Evolutionary conservation across 352 stramenopile species (phyloP).

Genomic region (Globisporangium spiculum): DNA sequence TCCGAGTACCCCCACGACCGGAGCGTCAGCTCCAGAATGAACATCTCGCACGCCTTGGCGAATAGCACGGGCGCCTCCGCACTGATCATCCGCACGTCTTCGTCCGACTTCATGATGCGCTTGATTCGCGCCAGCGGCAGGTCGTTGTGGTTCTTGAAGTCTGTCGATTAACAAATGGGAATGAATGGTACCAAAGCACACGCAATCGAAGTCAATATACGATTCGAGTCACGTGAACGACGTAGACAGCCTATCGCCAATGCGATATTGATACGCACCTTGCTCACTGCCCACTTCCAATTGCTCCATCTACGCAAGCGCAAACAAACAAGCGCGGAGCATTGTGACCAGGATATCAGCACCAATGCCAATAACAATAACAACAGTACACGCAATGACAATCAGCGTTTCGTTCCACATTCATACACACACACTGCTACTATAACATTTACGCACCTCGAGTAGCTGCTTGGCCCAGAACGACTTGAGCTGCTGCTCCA

Average conservation of each 20-base stretch:
- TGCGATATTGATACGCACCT: constrained; percentile 37
- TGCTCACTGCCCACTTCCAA: constrained; percentile 93
- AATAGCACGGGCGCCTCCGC: constrained; percentile 98
- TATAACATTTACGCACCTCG: constrained; percentile 34
- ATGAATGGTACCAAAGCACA: background rate
- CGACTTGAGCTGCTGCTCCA: constrained; percentile 87
- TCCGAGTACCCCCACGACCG: constrained; percentile 89
- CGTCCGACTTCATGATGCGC: constrained; percentile 99
- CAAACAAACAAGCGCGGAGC: background rate
- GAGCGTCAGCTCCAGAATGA: constrained; percentile 98
- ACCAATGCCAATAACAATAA: background rate
- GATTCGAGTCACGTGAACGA: background rate
- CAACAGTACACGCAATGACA: constrained; percentile 1
- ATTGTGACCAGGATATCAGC: background rate
- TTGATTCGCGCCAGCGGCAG: constrained; percentile 98
- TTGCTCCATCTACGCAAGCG: constrained; percentile 73
- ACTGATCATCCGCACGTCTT: constrained; percentile 98
- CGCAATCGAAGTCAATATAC: background rate
- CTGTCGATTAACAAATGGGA: constrained; percentile 21
- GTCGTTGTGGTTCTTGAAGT: constrained; percentile 99
- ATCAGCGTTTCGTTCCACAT: background rate
- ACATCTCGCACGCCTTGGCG: constrained; percentile 99
- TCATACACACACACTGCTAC: background rate
- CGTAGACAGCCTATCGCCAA: background rate
- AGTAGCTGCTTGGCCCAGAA: constrained; percentile 94